phyloP scores from a whole-genome alignment of 257 asterid genomes.

The Solanum chaucha region DNA sequence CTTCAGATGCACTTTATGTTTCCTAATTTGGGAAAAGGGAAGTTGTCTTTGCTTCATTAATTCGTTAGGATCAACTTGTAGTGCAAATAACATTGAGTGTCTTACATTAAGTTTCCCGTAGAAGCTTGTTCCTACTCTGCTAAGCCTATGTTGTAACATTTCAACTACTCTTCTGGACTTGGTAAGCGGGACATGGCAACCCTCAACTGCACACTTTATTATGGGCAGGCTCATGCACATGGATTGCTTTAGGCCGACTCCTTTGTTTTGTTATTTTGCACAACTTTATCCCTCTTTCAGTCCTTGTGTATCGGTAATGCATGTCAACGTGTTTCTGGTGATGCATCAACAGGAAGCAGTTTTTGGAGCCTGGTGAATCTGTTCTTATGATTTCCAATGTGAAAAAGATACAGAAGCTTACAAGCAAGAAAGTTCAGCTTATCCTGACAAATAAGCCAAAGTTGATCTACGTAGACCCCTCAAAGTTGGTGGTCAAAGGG shows the following conservation, averaged over 20 bases:
- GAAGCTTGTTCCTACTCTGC: background rate
- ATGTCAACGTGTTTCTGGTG: background rate
- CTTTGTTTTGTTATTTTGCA: background rate
- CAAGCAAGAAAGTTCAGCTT: conserved; percentile 94
- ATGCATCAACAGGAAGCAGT: conserved; percentile 62
- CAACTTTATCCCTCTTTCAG: background rate
- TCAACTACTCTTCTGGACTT: background rate
- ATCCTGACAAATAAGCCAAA: conserved; percentile 92
- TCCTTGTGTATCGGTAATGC: background rate
- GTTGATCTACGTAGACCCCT: conserved; percentile 87
- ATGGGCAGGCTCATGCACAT: background rate
- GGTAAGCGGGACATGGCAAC: background rate
- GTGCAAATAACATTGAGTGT: background rate
- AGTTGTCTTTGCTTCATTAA: background rate
- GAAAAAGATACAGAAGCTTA: conserved; percentile 80
- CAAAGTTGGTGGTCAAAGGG: conserved; percentile 69
- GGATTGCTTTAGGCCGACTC: background rate
- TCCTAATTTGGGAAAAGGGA: background rate
- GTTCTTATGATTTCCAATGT: conserved; percentile 95
- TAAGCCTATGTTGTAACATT: background rate
- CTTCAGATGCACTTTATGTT: background rate
- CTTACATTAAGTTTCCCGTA: background rate
- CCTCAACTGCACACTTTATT: background rate
- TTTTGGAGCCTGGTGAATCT: conserved; percentile 96
- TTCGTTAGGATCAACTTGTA: background rate